Base-by-base conservation (phyloP, 768 basidiomycete genomes). In the Mycena haematopus region DNA sequence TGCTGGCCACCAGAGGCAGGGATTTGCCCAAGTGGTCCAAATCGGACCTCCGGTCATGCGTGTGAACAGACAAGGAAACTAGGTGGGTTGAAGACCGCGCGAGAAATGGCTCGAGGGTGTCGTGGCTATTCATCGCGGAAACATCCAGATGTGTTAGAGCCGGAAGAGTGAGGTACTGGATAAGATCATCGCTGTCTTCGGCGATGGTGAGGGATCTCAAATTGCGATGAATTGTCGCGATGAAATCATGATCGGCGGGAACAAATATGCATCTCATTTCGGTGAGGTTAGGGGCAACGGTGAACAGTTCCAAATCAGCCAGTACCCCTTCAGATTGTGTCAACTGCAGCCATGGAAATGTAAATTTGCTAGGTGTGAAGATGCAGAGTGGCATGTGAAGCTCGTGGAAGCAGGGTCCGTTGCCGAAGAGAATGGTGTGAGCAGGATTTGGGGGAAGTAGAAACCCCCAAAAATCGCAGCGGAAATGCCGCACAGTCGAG, bases 401-500 rank as follows among this genome's bases (percentile, higher is more conserved):
- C 4, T 53, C 24, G 36, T 15, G 21, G 6, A 53, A 14, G 2
- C 21, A n/a, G 17, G 52, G 52, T 15, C 36, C 52, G 33, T 38
- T 25, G 8, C 52, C 22, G 38, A 53, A 53, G 22, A 53, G 36
- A 53, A 36, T 6, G 7, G 7, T 14, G n/a, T 19, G 22, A 15
- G 29, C 35, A 15, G 31, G 21, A 19, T 21, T 19, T 10, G 22
- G n/a, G n/a, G n/a, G n/a, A 33, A 21, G 4, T 15, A 7, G 25
- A 40, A 9, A 22, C 35, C 17, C 2, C 22, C 13, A 27, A 53
- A 6, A 3, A 4, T 17, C 21, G 25, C 52, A 14, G 44, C 14
- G 54, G 54, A 14, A 56, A 56, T 27, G 42, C 6, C n/a, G 29
- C 27, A 7, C 4, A 50, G 46, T 58, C 56, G 13, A 58, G 25